Conservation (phyloP, 1,284 basidiomycete genomes). For the Trametes polyzona region DNA sequence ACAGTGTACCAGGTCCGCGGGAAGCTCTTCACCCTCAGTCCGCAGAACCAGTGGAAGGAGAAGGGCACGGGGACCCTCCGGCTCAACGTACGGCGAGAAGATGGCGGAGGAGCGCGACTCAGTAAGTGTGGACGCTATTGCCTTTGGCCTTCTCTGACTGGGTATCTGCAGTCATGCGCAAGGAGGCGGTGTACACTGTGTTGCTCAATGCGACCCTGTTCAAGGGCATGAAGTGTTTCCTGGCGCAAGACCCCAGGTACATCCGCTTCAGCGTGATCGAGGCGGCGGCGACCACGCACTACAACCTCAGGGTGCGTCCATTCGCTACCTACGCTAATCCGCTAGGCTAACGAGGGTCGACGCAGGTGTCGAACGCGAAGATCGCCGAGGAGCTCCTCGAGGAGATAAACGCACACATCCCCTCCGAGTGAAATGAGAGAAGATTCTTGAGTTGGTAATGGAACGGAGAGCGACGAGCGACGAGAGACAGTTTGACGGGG, state of each 20-base stretch:
- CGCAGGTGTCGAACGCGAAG: slow-evolving; percentile 40
- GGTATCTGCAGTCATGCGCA: slow-evolving; percentile 80
- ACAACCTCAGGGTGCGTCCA: slow-evolving; percentile 76
- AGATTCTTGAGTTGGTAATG: too few relatives aligned
- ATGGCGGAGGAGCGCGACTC: slow-evolving; percentile 75
- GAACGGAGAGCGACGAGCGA: too few relatives aligned
- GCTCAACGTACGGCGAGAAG: slow-evolving; percentile 74
- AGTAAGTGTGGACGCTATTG: slow-evolving; percentile 46
- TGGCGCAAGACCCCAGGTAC: slow-evolving; percentile 82
- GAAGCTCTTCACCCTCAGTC: slow-evolving; percentile 80
- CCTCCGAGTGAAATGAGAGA: slow-evolving; percentile 30
- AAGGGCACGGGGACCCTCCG: slow-evolving; percentile 84
- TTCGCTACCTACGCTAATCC: background rate
- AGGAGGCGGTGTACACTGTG: slow-evolving; percentile 88
- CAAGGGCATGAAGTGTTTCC: slow-evolving; percentile 79
- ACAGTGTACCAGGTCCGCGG: slow-evolving; percentile 85
- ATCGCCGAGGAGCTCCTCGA: slow-evolving; percentile 40
- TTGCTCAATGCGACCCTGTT: slow-evolving; percentile 89
- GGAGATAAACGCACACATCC: slow-evolving; percentile 41
- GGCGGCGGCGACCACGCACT: slow-evolving; percentile 63
- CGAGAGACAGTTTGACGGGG: background rate
- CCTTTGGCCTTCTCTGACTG: background rate
- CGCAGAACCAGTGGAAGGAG: slow-evolving; percentile 82
- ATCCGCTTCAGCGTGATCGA: slow-evolving; percentile 80
- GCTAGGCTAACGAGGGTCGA: background rate